Conservation (phyloP, 805 yeast species). For the Saccharomycopsis fodiens region DNA sequence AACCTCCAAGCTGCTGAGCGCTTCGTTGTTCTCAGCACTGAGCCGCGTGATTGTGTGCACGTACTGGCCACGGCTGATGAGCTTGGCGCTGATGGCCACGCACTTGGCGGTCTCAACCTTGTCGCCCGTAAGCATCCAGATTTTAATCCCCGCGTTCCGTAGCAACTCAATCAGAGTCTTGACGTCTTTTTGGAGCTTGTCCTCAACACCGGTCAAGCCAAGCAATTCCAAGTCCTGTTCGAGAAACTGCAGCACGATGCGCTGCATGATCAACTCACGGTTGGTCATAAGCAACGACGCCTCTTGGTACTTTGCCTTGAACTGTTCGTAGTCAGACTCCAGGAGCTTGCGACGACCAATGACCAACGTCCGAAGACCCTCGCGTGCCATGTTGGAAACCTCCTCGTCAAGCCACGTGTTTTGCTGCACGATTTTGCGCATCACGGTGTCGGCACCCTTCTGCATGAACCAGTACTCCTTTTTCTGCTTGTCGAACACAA, state of each 20-base stretch:
- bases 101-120: constrained; percentile 98
- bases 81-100: constrained; percentile 91
- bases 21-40: constrained; percentile 41
- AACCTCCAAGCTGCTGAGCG: constrained; percentile 69
- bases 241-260: constrained; percentile 56
- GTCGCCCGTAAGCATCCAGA: constrained; percentile 99
- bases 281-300: constrained; percentile 75
- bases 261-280: constrained; percentile 70
- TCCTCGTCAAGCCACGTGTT: constrained; percentile 98
- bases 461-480: constrained; percentile 78
- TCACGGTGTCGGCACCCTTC: constrained; percentile 96
- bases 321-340: constrained; percentile 47
- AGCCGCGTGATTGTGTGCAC: constrained; percentile 79
- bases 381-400: constrained; percentile 96
- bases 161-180: constrained; percentile 86
- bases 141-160: constrained; percentile 93
- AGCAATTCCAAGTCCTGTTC: constrained; percentile 79
- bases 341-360: constrained; percentile 77
- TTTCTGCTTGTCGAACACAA: constrained; percentile 53
- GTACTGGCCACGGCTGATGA: constrained; percentile 89
- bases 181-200: constrained; percentile 84
- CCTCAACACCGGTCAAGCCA: constrained; percentile 97
- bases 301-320: constrained; percentile 53
- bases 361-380: constrained; percentile 91
- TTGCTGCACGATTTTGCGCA: constrained; percentile 71